Conservation (phyloP, 768 basidiomycete species). For the Mycena sanguinolenta region DNA sequence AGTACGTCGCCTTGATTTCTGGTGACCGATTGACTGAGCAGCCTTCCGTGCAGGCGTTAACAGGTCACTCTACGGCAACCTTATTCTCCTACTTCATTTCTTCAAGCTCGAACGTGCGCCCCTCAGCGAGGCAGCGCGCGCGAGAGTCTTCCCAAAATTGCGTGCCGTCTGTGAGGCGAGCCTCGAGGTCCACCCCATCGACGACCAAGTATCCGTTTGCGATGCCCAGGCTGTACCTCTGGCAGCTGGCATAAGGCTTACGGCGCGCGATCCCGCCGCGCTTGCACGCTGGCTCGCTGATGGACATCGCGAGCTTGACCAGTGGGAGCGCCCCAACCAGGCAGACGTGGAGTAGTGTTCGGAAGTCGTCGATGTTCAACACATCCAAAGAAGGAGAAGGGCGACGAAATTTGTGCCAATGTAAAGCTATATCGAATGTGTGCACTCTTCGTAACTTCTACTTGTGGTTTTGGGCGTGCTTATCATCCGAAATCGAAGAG, state of each 20-base stretch:
- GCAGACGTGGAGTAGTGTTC: slow-evolving; percentile 1
- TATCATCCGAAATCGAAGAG: no score
- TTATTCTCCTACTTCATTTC: slow-evolving; percentile 27
- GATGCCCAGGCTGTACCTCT: slow-evolving; percentile 25
- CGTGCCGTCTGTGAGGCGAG: slow-evolving; percentile 24
- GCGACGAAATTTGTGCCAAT: no score
- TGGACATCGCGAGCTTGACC: slow-evolving; percentile 24
- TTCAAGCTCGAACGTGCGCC: slow-evolving; percentile 27
- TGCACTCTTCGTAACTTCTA: no score
- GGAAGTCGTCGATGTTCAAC: background rate
- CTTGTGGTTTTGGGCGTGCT: no score
- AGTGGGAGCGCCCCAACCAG: slow-evolving; percentile 17
- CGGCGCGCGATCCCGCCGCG: slow-evolving; percentile 17
- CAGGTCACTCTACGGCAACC: slow-evolving; percentile 19
- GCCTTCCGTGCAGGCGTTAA: background rate
- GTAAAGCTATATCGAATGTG: no score
- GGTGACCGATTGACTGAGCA: background rate
- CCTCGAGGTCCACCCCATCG: slow-evolving; percentile 27
- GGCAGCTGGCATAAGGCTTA: slow-evolving; percentile 26
- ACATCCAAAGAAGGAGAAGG: no score
- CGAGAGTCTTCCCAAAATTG: slow-evolving; percentile 16
- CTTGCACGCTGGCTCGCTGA: slow-evolving; percentile 24
- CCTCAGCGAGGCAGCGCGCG: slow-evolving; percentile 7
- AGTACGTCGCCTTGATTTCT: slow-evolving; percentile 6
- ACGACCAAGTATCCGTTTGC: slow-evolving; percentile 27